Base-by-base conservation (phyloP, 2,329 filamentous ascomycete genomes). In the Bisporella sp. region DNA sequence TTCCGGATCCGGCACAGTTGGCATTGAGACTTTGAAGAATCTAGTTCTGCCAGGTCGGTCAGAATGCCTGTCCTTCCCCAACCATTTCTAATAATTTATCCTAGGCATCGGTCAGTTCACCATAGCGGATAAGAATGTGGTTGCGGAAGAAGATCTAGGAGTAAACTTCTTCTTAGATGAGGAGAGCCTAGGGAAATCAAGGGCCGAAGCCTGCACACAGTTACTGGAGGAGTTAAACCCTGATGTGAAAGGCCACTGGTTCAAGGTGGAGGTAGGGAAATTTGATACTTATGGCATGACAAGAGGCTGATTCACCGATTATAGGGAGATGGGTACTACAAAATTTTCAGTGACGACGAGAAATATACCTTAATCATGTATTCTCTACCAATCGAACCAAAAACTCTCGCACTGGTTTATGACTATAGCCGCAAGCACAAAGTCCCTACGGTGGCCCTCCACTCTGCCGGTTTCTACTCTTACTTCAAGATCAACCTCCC, bases 101-200 rank as follows among this genome's bases (percentile, higher is more conserved):
- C 32, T 44, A 84, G 85, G 91, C 4, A 87, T 97, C 61, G 95
- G 93, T 6, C 81, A 82, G 30, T 99, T 96, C 67, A 95, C 89
- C 1, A 95, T 99, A 54, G 85, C 87, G 47, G 93, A 99, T 62
- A 82, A 86, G 5, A 79, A 82, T 1, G 68, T 77, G 2, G 91
- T 99, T n/a, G 75, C 73, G 1, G 85, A 95, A 59, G 76, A 82
- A 41, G 93, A 99, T 62, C 73, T 99, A 40, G 93, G 95, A 4
- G 85, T 96, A 55, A 99, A 99, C 70, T 99, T 99, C 76, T 99
- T 99, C 63, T 75, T 99, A 0, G 89, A 96, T 54, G 82, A 93
- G 60, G 73, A 76, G 45, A 85, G 82, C 57, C 66, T 95, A 37
- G 91, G 90, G 48, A 84, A 83, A 62, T 82, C 82, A 30, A 82